Evolutionary conservation across 2,329 filamentous ascomycete species (phyloP).

Genomic region (Pestalotiopsis sp.): DNA sequence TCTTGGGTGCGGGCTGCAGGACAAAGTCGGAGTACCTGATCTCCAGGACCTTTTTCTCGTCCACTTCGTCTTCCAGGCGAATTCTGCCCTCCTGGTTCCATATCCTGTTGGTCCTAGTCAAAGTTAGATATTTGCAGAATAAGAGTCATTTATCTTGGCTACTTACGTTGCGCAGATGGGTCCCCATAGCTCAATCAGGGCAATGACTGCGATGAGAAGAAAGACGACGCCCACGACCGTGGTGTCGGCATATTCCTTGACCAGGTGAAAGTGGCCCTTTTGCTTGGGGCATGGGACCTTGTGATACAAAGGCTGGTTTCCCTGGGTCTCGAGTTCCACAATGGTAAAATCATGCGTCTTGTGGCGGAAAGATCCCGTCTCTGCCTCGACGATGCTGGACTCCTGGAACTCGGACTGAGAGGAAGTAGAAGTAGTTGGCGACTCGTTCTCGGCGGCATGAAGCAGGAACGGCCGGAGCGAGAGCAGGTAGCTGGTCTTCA

Average conservation of each 20-base stretch:
- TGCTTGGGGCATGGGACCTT: slow-evolving; percentile 27
- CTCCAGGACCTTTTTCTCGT: slow-evolving; percentile 6
- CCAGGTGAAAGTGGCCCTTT: slow-evolving; percentile 26
- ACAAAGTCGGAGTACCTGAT: not conserved
- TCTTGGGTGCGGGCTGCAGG: slow-evolving; percentile 3
- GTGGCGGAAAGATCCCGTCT: slow-evolving; percentile 25
- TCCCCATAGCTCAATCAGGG: slow-evolving; percentile 27
- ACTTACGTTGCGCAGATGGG: slow-evolving; percentile 26
- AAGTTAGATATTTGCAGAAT: slow-evolving; percentile 5
- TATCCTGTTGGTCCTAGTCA: slow-evolving; percentile 21
- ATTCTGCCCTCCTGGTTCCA: slow-evolving; percentile 24
- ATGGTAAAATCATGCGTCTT: slow-evolving; percentile 26
- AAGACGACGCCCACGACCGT: slow-evolving; percentile 26
- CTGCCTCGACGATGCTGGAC: slow-evolving; percentile 30
- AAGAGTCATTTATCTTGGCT: not conserved
- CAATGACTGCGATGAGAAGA: slow-evolving; percentile 21
- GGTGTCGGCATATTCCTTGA: slow-evolving; percentile 29
- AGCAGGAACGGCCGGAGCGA: not conserved
- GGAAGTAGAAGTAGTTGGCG: not conserved
- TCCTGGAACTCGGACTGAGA: slow-evolving; percentile 26
- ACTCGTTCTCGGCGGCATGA: not conserved
- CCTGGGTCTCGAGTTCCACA: slow-evolving; percentile 32
- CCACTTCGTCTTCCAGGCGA: slow-evolving; percentile 20
- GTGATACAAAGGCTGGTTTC: slow-evolving; percentile 27
- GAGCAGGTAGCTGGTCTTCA: slow-evolving; percentile 12